Percentiles rank a stretch among this genome's conserved stretches.
Evolutionary conservation across 768 basidiomycete genomes (phyloP).

Genomic region (Austroboletus eburneus): DNA sequence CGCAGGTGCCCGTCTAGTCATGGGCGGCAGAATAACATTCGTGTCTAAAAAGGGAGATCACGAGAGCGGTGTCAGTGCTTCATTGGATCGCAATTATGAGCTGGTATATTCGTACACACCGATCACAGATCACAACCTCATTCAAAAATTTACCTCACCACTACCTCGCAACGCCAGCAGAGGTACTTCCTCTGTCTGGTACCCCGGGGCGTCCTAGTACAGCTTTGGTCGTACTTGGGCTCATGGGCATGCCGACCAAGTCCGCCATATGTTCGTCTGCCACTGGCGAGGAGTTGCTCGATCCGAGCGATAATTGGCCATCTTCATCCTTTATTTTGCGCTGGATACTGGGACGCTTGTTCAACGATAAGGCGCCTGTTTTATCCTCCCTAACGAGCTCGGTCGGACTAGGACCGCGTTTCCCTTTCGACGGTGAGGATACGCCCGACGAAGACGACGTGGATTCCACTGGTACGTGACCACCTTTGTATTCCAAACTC

Average conservation of each 20-base stretch:
- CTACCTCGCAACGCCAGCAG: slow-evolving; percentile 11
- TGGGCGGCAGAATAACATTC: slow-evolving; percentile 1
- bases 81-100: slow-evolving; percentile 7
- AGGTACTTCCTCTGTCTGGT: slow-evolving; percentile 6
- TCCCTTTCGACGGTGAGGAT: slow-evolving; percentile 43
- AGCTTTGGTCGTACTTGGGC: slow-evolving; percentile 1
- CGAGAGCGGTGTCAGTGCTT: slow-evolving; percentile 1
- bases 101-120: slow-evolving; percentile 9
- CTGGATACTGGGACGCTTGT: slow-evolving; percentile 68
- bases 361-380: slow-evolving; percentile 49
- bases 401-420: slow-evolving; percentile 69
- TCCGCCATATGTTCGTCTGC: slow-evolving; percentile 9
- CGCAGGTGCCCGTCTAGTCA: not conserved
- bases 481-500: slow-evolving; percentile 7
- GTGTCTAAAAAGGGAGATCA: slow-evolving; percentile 9
- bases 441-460: slow-evolving; percentile 15
- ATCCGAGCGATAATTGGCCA: slow-evolving; percentile 8
- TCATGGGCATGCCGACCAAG: slow-evolving; percentile 1
- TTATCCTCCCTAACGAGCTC: slow-evolving; percentile 61
- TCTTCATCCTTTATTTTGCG: slow-evolving; percentile 30
- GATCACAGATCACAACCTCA: slow-evolving; percentile 5
- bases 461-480: slow-evolving; percentile 3
- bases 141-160: slow-evolving; percentile 5
- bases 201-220: slow-evolving; percentile 3
- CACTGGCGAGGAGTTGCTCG: slow-evolving; percentile 6